phyloP scores from a whole-genome alignment of 2,329 filamentous ascomycete genomes.

The Parastagonospora nodorum region DNA sequence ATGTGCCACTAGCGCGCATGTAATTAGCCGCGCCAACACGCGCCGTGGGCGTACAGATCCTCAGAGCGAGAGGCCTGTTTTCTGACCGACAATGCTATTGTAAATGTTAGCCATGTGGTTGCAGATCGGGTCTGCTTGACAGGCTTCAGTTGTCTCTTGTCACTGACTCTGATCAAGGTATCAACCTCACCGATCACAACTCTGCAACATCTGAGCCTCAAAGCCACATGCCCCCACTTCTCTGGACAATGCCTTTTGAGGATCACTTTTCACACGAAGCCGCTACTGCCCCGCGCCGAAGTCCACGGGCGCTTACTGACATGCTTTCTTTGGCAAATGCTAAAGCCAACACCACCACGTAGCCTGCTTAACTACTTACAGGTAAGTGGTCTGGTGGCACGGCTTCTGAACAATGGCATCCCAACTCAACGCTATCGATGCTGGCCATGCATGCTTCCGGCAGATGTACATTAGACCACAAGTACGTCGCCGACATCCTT shows the following conservation, averaged over 20 bases:
- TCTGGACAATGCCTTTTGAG: constrained; percentile 6
- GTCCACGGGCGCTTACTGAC: constrained; percentile 31
- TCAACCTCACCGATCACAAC: not conserved
- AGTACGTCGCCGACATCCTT: not conserved
- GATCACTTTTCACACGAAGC: not conserved
- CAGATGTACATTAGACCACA: not conserved
- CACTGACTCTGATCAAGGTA: not conserved
- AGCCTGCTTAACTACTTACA: constrained; percentile 7
- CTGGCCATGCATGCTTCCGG: not conserved
- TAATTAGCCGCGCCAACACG: constrained; percentile 20
- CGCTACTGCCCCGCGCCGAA: constrained; percentile 13
- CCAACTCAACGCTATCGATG: not conserved
- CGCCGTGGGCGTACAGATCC: constrained; percentile 7
- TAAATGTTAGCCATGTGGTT: not conserved
- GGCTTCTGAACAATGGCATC: not conserved
- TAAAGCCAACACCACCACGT: constrained; percentile 18
- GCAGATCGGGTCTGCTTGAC: not conserved
- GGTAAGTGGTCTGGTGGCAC: not conserved
- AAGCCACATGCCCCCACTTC: constrained; percentile 6
- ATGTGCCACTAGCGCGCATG: constrained; percentile 18
- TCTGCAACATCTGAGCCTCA: constrained; percentile 3
- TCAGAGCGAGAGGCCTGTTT: constrained; percentile 1
- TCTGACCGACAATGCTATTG: constrained; percentile 7
- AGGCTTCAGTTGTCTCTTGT: not conserved
- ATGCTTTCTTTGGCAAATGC: constrained; percentile 24